These are phyloP conservation scores for Fusarium palustre DNA, from an alignment of 2,329 filamentous ascomycete genomes.

Conservation along the genomic window DNA sequence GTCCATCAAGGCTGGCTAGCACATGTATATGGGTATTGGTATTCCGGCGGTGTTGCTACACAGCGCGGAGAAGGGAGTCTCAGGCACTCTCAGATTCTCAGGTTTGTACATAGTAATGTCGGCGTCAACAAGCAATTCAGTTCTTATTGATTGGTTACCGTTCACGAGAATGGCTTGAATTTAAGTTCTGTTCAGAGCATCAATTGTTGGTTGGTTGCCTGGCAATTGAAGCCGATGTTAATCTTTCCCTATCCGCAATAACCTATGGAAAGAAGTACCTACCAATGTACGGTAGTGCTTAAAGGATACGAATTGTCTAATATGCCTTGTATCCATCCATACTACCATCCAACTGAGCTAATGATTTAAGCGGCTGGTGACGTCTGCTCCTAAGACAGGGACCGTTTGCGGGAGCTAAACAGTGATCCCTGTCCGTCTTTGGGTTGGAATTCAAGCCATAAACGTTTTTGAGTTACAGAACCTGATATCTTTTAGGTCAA, in stretches of 20 bases:
- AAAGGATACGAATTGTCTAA: slow-evolving; percentile 1
- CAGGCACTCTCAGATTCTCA: neutral
- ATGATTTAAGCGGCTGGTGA: slow-evolving; percentile 18
- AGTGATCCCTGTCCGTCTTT: slow-evolving; percentile 12
- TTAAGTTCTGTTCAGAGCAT: neutral
- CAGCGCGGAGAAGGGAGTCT: too few species aligned
- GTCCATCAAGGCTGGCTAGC: neutral
- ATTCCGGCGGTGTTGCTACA: neutral
- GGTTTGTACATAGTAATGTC: slow-evolving; percentile 5
- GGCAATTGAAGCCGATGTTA: neutral
- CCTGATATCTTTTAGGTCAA: neutral
- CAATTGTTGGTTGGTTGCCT: neutral
- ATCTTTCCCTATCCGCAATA: neutral
- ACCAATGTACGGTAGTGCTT: neutral
- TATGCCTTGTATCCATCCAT: neutral
- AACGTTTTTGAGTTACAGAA: neutral
- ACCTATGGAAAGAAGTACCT: neutral
- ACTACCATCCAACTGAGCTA: slow-evolving; percentile 5
- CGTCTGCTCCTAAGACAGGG: slow-evolving; percentile 18
- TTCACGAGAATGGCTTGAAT: neutral
- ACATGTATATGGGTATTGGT: neutral
- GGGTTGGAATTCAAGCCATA: neutral
- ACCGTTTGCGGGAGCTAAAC: slow-evolving; percentile 30
- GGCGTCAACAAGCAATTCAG: neutral
- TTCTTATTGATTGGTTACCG: neutral